phyloP scores from a whole-genome alignment of 805 yeast species.

The Schizosaccharomyces cryophilus region DNA sequence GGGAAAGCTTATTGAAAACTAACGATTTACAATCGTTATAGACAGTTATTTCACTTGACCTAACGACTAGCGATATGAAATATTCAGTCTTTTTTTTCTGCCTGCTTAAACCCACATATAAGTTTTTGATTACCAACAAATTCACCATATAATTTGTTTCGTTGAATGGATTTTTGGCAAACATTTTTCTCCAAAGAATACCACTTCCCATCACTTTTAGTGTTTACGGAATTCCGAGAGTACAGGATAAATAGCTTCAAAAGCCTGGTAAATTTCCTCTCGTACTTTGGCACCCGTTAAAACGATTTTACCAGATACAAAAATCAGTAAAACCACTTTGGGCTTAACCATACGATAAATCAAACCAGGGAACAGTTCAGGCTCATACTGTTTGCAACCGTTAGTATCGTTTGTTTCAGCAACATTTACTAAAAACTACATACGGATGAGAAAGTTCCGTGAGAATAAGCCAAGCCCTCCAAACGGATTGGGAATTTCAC shows the following conservation, averaged over 20 bases:
- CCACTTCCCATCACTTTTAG: slow-evolving; percentile 8
- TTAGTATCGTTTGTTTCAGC: neutral
- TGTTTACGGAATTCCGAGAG: slow-evolving; percentile 88
- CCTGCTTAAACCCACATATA: too few species aligned
- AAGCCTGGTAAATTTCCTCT: slow-evolving; percentile 93
- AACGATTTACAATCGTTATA: too few species aligned
- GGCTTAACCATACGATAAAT: slow-evolving; percentile 99
- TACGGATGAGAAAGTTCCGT: slow-evolving; percentile 83
- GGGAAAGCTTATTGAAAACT: too few species aligned
- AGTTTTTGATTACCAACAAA: too few species aligned
- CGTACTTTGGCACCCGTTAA: slow-evolving; percentile 97
- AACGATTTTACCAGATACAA: slow-evolving; percentile 92
- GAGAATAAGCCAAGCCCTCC: slow-evolving; percentile 92
- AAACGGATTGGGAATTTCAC: slow-evolving; percentile 92
- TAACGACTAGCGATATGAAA: too few species aligned
- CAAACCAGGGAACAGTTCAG: slow-evolving; percentile 91
- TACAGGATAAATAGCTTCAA: slow-evolving; percentile 95
- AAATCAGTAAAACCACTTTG: slow-evolving; percentile 79
- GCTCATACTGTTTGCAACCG: slow-evolving; percentile 34
- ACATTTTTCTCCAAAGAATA: neutral
- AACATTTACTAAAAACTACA: neutral
- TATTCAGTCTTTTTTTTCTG: too few species aligned
- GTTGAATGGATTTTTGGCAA: neutral
- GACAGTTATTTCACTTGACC: too few species aligned
- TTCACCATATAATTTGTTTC: too few species aligned